Evolutionary conservation across 2,329 filamentous ascomycete genomes (phyloP).

Genomic region (Claviceps sp.): DNA sequence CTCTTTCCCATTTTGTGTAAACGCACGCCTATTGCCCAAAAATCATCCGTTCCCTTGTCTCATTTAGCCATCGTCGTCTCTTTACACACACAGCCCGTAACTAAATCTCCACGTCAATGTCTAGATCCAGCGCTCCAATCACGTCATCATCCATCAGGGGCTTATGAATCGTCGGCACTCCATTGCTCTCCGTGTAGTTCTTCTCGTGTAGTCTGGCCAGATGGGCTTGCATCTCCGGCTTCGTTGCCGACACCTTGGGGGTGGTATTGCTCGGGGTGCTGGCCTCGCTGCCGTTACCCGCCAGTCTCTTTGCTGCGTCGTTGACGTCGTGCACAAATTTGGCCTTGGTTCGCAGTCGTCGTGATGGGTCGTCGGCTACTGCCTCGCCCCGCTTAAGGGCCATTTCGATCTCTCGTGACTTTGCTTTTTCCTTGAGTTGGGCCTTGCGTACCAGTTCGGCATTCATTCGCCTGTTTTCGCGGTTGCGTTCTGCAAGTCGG

Average conservation of each 20-base stretch:
- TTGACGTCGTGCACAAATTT: constrained; percentile 55
- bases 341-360: constrained; percentile 51
- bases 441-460: constrained; percentile 84
- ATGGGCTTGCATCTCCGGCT: constrained; percentile 32
- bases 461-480: constrained; percentile 71
- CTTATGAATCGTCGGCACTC: constrained; percentile 57
- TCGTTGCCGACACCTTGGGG: constrained; percentile 32
- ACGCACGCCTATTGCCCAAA: too few species aligned
- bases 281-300: constrained; percentile 33
- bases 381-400: constrained; percentile 51
- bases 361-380: constrained; percentile 42
- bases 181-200: constrained; percentile 42
- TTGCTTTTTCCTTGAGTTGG: constrained; percentile 66
- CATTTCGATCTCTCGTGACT: constrained; percentile 44
- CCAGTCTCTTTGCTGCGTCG: constrained; percentile 30
- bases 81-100: background rate
- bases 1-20: too few species aligned
- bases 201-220: constrained; percentile 40
- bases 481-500: constrained; percentile 70
- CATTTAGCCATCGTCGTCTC: background rate
- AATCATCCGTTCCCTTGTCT: background rate
- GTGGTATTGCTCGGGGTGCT: constrained; percentile 40
- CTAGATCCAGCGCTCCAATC: constrained; percentile 76
- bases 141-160: constrained; percentile 84
- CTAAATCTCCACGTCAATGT: constrained; percentile 79